Conservation (phyloP, 2,329 filamentous ascomycete genomes). For the Exophiala viscosa region DNA sequence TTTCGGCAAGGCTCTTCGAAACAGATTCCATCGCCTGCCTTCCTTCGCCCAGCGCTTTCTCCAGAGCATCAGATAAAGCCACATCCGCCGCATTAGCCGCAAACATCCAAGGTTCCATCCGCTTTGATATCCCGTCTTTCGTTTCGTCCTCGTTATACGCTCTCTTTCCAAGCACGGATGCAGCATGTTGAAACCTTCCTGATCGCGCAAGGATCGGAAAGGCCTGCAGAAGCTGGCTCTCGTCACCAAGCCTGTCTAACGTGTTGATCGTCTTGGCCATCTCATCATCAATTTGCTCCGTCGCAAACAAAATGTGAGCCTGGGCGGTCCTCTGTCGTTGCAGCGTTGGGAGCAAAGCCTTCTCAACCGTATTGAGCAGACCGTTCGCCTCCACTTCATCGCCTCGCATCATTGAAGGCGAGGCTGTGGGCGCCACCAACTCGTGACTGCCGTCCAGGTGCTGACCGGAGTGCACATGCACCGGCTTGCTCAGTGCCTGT, state of each 20-base stretch:
- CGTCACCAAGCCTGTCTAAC: slow-evolving; percentile 25
- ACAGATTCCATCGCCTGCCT: slow-evolving; percentile 15
- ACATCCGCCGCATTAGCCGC: slow-evolving; percentile 23
- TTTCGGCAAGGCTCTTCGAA: slow-evolving; percentile 11
- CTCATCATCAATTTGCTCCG: slow-evolving; percentile 15
- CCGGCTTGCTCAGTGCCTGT: slow-evolving; percentile 2
- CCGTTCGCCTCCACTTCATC: background rate
- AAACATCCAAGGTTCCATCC: slow-evolving; percentile 25
- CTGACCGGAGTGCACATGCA: background rate
- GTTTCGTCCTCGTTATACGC: background rate
- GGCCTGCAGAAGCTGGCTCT: slow-evolving; percentile 27
- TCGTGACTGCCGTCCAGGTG: background rate
- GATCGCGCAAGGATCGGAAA: slow-evolving; percentile 20
- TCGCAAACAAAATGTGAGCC: slow-evolving; percentile 6
- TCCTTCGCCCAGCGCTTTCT: slow-evolving; percentile 15
- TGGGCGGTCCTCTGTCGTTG: slow-evolving; percentile 10
- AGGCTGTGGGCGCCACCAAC: too few species aligned
- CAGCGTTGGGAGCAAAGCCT: slow-evolving; percentile 8
- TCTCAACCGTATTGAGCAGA: slow-evolving; percentile 14
- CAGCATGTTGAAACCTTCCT: slow-evolving; percentile 13
- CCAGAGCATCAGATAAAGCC: slow-evolving; percentile 3
- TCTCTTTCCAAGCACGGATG: slow-evolving; percentile 8
- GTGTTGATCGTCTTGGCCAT: slow-evolving; percentile 8
- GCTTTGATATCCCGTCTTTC: slow-evolving; percentile 15
- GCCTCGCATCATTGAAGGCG: background rate